phyloP scores from a whole-genome alignment of 345 rosid genomes.

The Brassica incana region DNA sequence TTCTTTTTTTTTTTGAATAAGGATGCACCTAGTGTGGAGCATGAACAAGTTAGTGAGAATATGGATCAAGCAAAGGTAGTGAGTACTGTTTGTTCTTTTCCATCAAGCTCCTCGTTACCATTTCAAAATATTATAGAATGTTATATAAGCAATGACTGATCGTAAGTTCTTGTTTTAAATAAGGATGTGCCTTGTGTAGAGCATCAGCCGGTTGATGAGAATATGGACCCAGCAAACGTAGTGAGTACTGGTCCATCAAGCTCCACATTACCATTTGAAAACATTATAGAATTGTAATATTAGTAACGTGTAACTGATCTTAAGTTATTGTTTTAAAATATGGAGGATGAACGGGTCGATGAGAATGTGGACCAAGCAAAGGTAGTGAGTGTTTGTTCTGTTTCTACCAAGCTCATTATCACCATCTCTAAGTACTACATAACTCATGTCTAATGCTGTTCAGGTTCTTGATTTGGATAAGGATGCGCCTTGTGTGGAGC shows the following conservation, averaged over 20 bases:
- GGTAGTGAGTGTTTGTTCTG: not conserved
- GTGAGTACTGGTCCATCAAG: not conserved
- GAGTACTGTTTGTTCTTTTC: not conserved
- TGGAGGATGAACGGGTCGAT: not conserved
- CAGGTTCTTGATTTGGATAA: not conserved
- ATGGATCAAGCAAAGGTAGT: not conserved
- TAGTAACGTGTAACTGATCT: not conserved
- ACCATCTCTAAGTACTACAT: not conserved
- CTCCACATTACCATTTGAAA: not conserved
- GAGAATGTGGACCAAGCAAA: not conserved
- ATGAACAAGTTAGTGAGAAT: not conserved
- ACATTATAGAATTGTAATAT: not conserved
- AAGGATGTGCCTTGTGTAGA: constrained; percentile 6
- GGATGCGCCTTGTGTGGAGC: constrained; percentile 6
- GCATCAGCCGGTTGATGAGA: not conserved
- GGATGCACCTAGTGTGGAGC: not conserved
- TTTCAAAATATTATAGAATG: no score
- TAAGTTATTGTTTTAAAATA: not conserved
- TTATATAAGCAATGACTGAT: no score
- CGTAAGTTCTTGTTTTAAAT: not conserved
- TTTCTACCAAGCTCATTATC: not conserved
- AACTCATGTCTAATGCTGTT: not conserved
- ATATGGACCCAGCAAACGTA: not conserved
- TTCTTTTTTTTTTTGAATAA: not conserved
- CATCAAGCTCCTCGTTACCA: no score